Percentiles rank a stretch among this genome's conserved stretches.
Evolutionary conservation across 306 rosid genomes (phyloP).

Genomic region (Macrotyloma uniflorum): DNA sequence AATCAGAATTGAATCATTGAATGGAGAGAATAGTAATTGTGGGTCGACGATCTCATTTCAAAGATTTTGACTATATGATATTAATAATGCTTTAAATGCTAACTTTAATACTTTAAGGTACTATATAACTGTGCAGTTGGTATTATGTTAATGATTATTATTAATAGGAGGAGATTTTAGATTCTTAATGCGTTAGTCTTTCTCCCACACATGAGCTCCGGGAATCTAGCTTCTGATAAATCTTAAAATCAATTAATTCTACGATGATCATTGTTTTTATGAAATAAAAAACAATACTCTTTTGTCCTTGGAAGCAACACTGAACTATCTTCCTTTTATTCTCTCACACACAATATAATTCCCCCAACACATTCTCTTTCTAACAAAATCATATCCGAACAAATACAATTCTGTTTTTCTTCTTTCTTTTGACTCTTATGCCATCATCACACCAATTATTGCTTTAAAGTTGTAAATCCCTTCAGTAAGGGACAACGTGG

Average conservation of each 20-base stretch:
- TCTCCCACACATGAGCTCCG: conserved; percentile 43
- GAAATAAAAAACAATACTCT: no score
- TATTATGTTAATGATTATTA: conserved; percentile 36
- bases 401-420: conserved; percentile 33
- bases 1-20: neutral
- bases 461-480: conserved; percentile 40
- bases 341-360: neutral
- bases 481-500: conserved; percentile 45
- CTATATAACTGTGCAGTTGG: neutral
- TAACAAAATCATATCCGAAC: conserved; percentile 27
- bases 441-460: conserved; percentile 55
- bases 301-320: conserved; percentile 37
- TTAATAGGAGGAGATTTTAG: conserved; percentile 11
- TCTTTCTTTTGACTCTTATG: conserved; percentile 48
- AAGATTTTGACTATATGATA: neutral
- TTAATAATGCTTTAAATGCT: neutral
- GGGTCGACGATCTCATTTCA: neutral
- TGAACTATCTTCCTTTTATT: conserved; percentile 32
- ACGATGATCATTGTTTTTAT: no score
- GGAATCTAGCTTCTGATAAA: conserved; percentile 48
- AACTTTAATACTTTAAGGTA: neutral
- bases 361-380: conserved; percentile 24
- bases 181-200: conserved; percentile 13
- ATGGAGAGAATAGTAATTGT: neutral
- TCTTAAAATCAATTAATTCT: conserved; percentile 36